A percentile compares a stretch with the other conserved stretches of the same genome.
Conservation (phyloP, 208 protist genomes). For the Trypanosomatidae sp. region DNA sequence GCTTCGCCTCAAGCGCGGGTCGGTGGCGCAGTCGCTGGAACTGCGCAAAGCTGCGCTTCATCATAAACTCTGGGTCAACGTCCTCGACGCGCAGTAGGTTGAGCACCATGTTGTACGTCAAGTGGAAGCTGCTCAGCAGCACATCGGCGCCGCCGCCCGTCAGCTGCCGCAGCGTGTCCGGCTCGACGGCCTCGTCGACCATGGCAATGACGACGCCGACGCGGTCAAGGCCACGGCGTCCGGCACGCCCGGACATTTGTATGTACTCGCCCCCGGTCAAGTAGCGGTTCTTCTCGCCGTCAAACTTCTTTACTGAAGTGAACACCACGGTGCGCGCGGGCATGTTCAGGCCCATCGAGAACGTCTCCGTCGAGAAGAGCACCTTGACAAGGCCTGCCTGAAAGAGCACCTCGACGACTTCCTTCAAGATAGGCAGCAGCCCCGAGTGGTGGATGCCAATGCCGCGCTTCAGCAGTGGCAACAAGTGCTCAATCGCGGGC, state of each 20-base stretch:
- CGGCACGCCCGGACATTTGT: slow-evolving; percentile 99
- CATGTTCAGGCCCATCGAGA: slow-evolving; percentile 99
- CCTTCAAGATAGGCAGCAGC: slow-evolving; percentile 98
- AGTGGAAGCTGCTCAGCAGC: slow-evolving; percentile 94
- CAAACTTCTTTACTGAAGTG: slow-evolving; percentile 97
- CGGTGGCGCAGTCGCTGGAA: slow-evolving; percentile 90
- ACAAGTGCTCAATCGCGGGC: slow-evolving; percentile 89
- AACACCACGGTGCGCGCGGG: slow-evolving; percentile 99
- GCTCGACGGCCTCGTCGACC: slow-evolving; percentile 96
- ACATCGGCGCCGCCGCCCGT: slow-evolving; percentile 90
- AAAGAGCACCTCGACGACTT: slow-evolving; percentile 99
- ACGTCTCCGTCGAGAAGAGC: slow-evolving; percentile 99
- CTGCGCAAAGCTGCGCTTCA: slow-evolving; percentile 96
- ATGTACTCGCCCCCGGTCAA: slow-evolving; percentile 98
- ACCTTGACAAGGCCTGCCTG: slow-evolving; percentile 97
- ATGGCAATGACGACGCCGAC: slow-evolving; percentile 98
- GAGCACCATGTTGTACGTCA: slow-evolving; percentile 99
- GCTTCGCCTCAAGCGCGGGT: slow-evolving; percentile 67
- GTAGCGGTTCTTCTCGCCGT: slow-evolving; percentile 94
- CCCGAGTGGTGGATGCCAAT: slow-evolving; percentile 99
- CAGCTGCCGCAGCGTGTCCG: slow-evolving; percentile 88
- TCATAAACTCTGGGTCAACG: slow-evolving; percentile 95
- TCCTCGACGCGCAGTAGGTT: slow-evolving; percentile 98
- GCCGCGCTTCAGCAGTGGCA: slow-evolving; percentile 95
- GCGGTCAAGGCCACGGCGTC: slow-evolving; percentile 98